phyloP scores from a whole-genome alignment of 2,329 filamentous ascomycete species.

The Colletotrichum tropicale region DNA sequence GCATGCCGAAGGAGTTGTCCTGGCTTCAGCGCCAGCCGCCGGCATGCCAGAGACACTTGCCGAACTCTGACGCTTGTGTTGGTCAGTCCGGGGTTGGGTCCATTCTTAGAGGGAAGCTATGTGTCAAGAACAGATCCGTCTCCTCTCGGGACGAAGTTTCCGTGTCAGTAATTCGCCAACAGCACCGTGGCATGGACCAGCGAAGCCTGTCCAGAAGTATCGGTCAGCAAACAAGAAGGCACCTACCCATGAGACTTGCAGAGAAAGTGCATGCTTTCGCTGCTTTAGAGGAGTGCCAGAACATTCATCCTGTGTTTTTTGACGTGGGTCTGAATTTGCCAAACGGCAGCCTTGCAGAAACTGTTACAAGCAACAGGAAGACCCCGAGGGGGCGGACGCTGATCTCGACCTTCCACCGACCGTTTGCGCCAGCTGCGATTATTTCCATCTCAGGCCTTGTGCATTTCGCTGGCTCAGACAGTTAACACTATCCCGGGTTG shows the following conservation, averaged over 20 bases:
- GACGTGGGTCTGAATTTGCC: background rate
- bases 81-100: background rate
- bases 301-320: background rate
- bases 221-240: background rate
- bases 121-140: background rate
- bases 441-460: background rate
- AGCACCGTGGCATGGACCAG: background rate
- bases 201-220: background rate
- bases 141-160: background rate
- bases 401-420: background rate
- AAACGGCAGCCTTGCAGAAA: constrained; percentile 14
- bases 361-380: background rate
- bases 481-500: background rate
- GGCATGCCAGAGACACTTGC: background rate
- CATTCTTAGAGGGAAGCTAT: background rate
- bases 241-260: background rate
- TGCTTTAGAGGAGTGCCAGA: background rate
- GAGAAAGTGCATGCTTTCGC: background rate
- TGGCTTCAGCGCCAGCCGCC: background rate
- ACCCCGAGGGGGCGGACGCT: background rate
- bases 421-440: background rate
- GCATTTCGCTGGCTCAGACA: background rate
- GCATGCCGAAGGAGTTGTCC: background rate
- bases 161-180: background rate
- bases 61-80: background rate